Conservation (phyloP, 805 yeast species). For the Metschnikowia orientalis region DNA sequence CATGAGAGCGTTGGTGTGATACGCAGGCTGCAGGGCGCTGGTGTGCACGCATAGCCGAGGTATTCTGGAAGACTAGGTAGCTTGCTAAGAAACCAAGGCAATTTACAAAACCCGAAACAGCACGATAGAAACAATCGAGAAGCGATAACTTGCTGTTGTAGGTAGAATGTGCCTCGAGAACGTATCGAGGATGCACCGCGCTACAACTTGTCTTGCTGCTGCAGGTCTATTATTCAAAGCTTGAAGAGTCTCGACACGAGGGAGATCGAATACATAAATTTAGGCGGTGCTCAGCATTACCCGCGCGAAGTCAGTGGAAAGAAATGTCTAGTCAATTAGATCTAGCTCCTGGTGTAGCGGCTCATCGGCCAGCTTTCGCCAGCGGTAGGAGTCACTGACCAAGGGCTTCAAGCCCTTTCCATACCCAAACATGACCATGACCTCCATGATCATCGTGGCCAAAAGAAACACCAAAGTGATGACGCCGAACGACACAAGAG, state of each 20-base stretch:
- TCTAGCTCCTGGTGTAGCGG: neutral
- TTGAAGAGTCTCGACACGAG: neutral
- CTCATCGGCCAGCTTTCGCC: neutral
- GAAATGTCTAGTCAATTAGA: constrained; percentile 1
- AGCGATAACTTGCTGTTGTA: too few species aligned
- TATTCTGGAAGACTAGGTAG: too few species aligned
- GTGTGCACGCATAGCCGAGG: too few species aligned
- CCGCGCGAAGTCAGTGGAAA: neutral
- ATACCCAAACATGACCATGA: constrained; percentile 13
- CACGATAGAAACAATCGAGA: too few species aligned
- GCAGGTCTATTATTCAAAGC: too few species aligned
- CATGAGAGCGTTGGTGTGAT: too few species aligned
- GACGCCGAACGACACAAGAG: constrained; percentile 42
- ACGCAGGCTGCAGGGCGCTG: too few species aligned
- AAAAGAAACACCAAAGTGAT: constrained; percentile 38
- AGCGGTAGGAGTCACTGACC: constrained; percentile 17
- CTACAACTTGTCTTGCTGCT: too few species aligned
- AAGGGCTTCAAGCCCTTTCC: constrained; percentile 18
- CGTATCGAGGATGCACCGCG: too few species aligned
- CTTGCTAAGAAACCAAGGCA: too few species aligned
- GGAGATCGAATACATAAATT: neutral
- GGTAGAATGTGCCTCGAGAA: too few species aligned
- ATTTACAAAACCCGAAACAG: too few species aligned
- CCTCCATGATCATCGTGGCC: constrained; percentile 26
- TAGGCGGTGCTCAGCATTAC: neutral